phyloP scores from a whole-genome alignment of 768 basidiomycete species.

The Phanerochaete sordida region DNA sequence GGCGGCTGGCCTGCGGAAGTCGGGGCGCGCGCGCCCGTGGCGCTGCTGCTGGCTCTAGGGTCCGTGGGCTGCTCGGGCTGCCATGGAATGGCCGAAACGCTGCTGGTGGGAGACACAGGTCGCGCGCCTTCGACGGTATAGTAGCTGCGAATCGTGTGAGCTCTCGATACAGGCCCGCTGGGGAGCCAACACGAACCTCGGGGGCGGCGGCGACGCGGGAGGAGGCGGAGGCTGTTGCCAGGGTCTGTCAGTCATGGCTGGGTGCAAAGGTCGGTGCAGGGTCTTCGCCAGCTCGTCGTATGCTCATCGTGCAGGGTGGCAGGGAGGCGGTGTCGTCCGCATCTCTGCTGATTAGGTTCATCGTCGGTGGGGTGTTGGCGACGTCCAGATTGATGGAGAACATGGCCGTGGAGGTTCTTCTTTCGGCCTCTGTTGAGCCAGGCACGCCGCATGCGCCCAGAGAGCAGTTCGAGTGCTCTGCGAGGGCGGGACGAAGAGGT shows the following conservation, averaged over 20 bases:
- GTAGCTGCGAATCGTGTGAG: not conserved
- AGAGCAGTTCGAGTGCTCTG: no score
- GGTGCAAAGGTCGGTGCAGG: not conserved
- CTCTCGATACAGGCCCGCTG: not conserved
- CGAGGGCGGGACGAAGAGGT: no score
- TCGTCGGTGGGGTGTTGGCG: not conserved
- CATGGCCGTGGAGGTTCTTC: not conserved
- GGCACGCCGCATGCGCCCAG: no score
- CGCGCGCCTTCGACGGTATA: not conserved
- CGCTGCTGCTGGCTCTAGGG: not conserved
- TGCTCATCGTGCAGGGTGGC: not conserved
- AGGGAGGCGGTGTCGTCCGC: not conserved
- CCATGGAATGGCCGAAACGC: not conserved
- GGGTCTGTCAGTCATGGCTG: not conserved
- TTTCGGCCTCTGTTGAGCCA: no score
- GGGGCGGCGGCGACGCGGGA: not conserved
- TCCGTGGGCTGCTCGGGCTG: no score
- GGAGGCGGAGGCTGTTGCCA: not conserved
- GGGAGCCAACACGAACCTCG: not conserved
- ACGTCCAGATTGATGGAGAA: not conserved
- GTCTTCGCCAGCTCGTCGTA: no score
- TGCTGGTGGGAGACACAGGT: not conserved
- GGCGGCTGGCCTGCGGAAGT: not conserved
- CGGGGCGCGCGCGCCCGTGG: not conserved
- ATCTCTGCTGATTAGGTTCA: not conserved